Base-by-base conservation (phyloP, 192 early-diverging fungal species). In the Phycomyces blakesleeanus region DNA sequence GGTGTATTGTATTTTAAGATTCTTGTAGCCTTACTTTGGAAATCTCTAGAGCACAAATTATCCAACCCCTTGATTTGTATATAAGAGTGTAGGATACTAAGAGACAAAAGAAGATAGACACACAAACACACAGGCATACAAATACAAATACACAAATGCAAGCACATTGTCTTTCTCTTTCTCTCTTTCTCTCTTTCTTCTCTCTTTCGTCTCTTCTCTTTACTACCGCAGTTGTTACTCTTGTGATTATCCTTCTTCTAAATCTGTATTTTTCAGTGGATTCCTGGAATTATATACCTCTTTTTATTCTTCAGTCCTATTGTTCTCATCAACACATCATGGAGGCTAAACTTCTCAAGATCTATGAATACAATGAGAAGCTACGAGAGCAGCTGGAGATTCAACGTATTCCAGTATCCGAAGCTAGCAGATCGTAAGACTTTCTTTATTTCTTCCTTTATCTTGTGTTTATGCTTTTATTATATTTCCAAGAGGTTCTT, bases 371-470 rank as follows among this genome's bases (percentile, higher is more conserved):
- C 67, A 90, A 87, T 74, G 80, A 81, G 60, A 80, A 85, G n/a
- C 64, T 92, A 55, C 79, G 81, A 67, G 89, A 92, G 61, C 88
- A 87, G 71, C 84, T 92, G 39, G 90, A 92, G 54, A 80, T 92
- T 67, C 82, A 78, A 20, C 85, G 89, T 37, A 87, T 92, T 18
- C 75, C 87, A 37, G 86, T 89, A 29, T 90, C 90, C 39, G 87
- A 90, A 59, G 88, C 90, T 29, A 72, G 75, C 56, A 59, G 68
- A 65, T 74, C 75, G 78, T 80, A 76, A 67, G 53, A n/a, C n/a
- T n/a, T n/a, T n/a, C n/a, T n/a, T n/a, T 51, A 14, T 51, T 51
- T 51, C 21, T 51, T n/a, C n/a, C n/a, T n/a, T n/a, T n/a, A n/a
- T n/a, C n/a, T 51, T 20, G 51, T 18, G 16, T 20, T 51, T 51